Evolutionary conservation across 805 yeast genomes (phyloP).

Genomic region (Wickerhamiella nectarea): DNA sequence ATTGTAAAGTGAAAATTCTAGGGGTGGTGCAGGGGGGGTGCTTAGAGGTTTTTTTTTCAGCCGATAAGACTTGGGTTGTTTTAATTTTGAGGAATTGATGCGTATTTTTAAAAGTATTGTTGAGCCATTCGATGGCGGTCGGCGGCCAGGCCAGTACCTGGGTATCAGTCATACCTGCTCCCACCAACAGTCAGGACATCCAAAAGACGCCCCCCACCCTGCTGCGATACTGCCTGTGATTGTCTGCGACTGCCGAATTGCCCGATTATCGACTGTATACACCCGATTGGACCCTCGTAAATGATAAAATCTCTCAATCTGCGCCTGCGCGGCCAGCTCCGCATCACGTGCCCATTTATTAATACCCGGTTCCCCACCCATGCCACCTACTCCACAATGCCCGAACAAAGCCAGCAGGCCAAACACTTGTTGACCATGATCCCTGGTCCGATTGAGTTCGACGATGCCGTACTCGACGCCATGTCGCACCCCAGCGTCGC

Average conservation of each 20-base stretch:
- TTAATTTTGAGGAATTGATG: background rate
- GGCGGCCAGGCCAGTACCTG: background rate
- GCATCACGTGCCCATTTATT: conserved; percentile 6
- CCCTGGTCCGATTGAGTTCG: conserved; percentile 81
- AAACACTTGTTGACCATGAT: conserved; percentile 39
- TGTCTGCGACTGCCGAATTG: too few relatives aligned
- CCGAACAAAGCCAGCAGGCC: conserved; percentile 16
- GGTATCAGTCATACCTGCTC: too few relatives aligned
- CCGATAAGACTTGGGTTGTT: background rate
- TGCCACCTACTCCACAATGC: background rate
- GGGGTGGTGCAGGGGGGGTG: background rate
- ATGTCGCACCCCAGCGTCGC: conserved; percentile 74
- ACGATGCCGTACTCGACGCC: conserved; percentile 64
- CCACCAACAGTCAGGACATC: too few relatives aligned
- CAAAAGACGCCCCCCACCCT: too few relatives aligned
- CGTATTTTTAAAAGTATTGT: background rate
- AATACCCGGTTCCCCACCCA: background rate
- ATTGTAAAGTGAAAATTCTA: conserved; percentile 1
- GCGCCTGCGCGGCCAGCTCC: background rate
- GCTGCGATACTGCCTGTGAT: too few relatives aligned
- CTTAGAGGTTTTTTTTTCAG: too few relatives aligned
- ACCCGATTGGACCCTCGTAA: too few relatives aligned
- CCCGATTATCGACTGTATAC: too few relatives aligned
- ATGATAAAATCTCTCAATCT: too few relatives aligned
- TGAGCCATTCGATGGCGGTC: background rate